Percentiles rank a stretch among this genome's conserved stretches.
These are phyloP conservation scores for Osmozyma mogii DNA, from an alignment of 805 yeast species.

Conservation along the genomic window DNA sequence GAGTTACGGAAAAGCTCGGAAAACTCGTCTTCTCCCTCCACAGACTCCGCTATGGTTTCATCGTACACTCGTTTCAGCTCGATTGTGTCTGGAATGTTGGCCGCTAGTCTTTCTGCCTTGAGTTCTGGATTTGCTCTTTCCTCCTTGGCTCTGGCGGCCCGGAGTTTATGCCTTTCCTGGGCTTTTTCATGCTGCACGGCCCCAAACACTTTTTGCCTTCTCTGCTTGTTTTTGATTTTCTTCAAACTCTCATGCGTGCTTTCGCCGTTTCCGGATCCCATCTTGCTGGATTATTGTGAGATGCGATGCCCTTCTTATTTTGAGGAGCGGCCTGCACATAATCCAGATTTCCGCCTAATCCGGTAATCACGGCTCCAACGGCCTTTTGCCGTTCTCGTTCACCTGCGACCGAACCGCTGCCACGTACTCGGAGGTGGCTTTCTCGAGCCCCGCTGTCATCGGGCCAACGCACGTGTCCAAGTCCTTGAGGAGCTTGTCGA, in stretches of 20 bases:
- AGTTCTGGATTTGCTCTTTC: conserved; percentile 79
- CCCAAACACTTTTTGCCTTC: conserved; percentile 71
- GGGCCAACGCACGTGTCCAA: conserved; percentile 26
- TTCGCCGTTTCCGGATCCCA: no score
- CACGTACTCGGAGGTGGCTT: conserved; percentile 28
- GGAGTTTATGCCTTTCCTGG: conserved; percentile 66
- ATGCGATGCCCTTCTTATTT: no score
- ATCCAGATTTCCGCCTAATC: no score
- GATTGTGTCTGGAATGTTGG: conserved; percentile 74
- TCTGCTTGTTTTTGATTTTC: conserved; percentile 64
- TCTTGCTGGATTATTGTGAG: no score
- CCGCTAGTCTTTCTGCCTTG: conserved; percentile 68
- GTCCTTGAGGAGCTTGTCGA: conserved; percentile 27
- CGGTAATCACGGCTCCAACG: no score
- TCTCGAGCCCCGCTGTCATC: conserved; percentile 22
- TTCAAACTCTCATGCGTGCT: conserved; percentile 15
- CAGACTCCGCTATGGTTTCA: conserved; percentile 63
- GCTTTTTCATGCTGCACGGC: conserved; percentile 66
- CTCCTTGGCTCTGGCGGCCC: conserved; percentile 80
- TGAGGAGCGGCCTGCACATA: no score
- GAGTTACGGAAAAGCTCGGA: conserved; percentile 17
- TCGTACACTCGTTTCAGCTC: conserved; percentile 81
- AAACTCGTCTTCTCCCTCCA: conserved; percentile 62
- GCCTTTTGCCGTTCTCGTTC: conserved; percentile 31
- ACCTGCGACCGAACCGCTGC: conserved; percentile 20